A percentile compares a stretch with the other conserved stretches of the same genome.
Conservation (phyloP, 2,329 filamentous ascomycete genomes). For the Pestalotiopsis sp. region DNA sequence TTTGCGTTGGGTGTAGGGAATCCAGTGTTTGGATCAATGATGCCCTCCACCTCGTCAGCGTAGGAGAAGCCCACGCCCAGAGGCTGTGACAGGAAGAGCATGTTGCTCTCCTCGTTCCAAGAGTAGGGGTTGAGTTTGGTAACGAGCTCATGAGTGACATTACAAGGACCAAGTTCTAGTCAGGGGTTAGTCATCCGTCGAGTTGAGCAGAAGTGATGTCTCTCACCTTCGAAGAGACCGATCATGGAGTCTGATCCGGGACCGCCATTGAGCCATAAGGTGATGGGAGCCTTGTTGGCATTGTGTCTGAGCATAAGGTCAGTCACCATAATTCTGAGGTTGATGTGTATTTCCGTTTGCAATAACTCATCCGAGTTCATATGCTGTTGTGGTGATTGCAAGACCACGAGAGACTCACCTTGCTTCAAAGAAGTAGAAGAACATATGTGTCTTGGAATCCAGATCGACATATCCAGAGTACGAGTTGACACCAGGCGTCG, state of each 20-base stretch:
- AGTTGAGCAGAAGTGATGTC: background rate
- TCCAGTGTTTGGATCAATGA: conserved; percentile 24
- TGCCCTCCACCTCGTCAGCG: conserved; percentile 24
- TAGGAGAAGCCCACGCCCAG: conserved; percentile 31
- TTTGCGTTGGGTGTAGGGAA: conserved; percentile 24
- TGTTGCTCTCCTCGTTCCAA: conserved; percentile 26
- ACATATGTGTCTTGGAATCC: conserved; percentile 33
- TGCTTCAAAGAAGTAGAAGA: conserved; percentile 48
- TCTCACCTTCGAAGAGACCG: conserved; percentile 4
- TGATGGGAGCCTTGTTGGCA: conserved; percentile 40
- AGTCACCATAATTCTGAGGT: background rate
- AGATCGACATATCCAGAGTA: conserved; percentile 38
- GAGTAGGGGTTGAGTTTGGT: conserved; percentile 22
- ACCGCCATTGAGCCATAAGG: conserved; percentile 50
- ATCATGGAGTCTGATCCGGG: conserved; percentile 48
- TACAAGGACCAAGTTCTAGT: background rate
- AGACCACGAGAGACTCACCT: conserved; percentile 17
- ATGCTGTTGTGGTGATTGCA: background rate
- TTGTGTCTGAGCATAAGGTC: conserved; percentile 25
- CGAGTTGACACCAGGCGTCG: conserved; percentile 49
- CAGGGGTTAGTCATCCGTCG: background rate
- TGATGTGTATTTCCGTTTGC: too few species aligned
- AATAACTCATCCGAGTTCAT: background rate
- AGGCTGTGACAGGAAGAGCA: conserved; percentile 30
- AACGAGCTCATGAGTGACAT: conserved; percentile 32